Percentiles rank a stretch among this genome's conserved stretches.
phyloP scores from a whole-genome alignment of 352 stramenopile genomes.

The Pelagophyceae sp. region DNA sequence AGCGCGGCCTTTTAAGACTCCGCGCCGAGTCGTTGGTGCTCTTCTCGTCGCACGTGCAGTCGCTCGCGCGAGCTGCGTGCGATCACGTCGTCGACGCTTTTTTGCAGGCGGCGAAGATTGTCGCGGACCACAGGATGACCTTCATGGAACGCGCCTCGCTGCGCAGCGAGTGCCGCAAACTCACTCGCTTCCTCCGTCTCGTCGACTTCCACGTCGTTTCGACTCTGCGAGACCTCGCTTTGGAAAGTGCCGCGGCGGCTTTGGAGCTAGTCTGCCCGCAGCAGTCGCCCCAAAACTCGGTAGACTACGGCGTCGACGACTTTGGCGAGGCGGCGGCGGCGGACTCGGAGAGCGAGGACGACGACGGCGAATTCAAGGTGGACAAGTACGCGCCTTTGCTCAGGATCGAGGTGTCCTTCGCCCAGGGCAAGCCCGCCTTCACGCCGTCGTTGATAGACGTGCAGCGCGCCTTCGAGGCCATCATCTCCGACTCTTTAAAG shows the following conservation, averaged over 20 bases:
- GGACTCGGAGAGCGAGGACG: background rate
- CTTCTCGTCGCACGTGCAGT: slow-evolving; percentile 59
- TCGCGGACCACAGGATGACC: slow-evolving; percentile 83
- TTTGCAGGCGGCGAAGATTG: slow-evolving; percentile 77
- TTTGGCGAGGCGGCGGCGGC: background rate
- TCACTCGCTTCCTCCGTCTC: slow-evolving; percentile 80
- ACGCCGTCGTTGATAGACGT: slow-evolving; percentile 19
- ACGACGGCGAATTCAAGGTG: background rate
- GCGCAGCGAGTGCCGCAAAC: slow-evolving; percentile 72
- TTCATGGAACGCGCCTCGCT: slow-evolving; percentile 87
- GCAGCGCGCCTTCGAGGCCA: slow-evolving; percentile 45
- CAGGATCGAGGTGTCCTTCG: slow-evolving; percentile 15
- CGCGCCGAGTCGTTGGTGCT: slow-evolving; percentile 51
- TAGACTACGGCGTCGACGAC: background rate
- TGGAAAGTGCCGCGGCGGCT: slow-evolving; percentile 44
- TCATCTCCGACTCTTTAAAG: slow-evolving; percentile 67
- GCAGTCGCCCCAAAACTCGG: slow-evolving; percentile 1
- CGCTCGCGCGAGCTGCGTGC: slow-evolving; percentile 72
- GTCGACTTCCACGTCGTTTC: slow-evolving; percentile 80
- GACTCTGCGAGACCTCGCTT: slow-evolving; percentile 68
- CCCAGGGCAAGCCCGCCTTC: background rate
- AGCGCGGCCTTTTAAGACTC: slow-evolving; percentile 46
- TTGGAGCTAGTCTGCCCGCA: slow-evolving; percentile 21
- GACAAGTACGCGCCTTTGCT: background rate
- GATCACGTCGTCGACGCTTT: slow-evolving; percentile 82